Conservation (phyloP, 805 yeast genomes). For the Lipomyces anomalus region DNA sequence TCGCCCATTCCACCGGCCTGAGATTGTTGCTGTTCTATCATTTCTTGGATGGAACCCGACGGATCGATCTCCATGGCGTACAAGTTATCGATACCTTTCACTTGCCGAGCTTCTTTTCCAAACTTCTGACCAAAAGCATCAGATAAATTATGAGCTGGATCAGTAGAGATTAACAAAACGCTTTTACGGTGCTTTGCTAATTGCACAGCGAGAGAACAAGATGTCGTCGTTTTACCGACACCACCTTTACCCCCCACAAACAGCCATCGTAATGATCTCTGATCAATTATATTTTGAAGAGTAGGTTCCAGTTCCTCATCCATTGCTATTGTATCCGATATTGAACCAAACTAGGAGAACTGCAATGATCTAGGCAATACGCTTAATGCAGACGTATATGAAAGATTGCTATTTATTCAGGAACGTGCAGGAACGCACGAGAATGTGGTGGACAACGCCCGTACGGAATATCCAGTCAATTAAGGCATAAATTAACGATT, state of each 20-base stretch:
- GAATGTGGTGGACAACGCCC: background rate
- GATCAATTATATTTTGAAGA: constrained; percentile 39
- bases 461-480: too few species aligned
- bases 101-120: constrained; percentile 92
- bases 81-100: constrained; percentile 79
- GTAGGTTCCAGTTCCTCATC: constrained; percentile 36
- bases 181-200: constrained; percentile 79
- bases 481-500: too few species aligned
- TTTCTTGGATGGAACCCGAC: constrained; percentile 83
- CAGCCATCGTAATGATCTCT: constrained; percentile 74
- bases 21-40: constrained; percentile 52
- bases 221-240: constrained; percentile 97
- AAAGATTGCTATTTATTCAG: too few species aligned
- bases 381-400: too few species aligned
- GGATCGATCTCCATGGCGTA: constrained; percentile 99
- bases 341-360: too few species aligned
- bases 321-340: constrained; percentile 3
- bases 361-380: too few species aligned
- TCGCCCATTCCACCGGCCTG: constrained; percentile 45
- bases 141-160: constrained; percentile 96
- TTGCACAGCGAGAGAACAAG: constrained; percentile 92
- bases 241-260: constrained; percentile 99
- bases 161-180: constrained; percentile 87
- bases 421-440: background rate
- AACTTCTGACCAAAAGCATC: constrained; percentile 99